Evolutionary conservation across 352 stramenopile genomes (phyloP), one percentile per base, ranked within the genome.

Genomic region (Pythium phragmiticola): DNA sequence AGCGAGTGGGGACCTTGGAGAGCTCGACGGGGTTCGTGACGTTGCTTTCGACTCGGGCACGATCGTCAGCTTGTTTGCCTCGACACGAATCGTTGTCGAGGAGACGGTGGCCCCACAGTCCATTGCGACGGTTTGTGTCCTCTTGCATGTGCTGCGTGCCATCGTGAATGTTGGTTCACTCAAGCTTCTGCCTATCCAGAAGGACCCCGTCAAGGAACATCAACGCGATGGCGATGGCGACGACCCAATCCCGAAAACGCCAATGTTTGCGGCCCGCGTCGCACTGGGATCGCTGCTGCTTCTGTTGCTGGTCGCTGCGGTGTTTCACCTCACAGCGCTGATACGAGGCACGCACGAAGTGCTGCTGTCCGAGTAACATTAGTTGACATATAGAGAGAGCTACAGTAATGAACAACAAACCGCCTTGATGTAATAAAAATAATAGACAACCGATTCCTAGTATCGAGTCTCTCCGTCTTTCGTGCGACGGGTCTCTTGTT

Each of bases 1-100:
- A 21, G 7, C 48, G 58, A 0, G 21, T 36, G 6, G 11, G 0
- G 7, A 58, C 26, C 14, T 58, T 52, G 13, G 16, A 23, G 26
- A 53, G 37, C 26, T 65, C 58, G 7, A 12, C n/a, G 1, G 36
- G 21, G 16, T 42, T 17, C 5, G 36, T 54, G 33, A 65, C 26
- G 7, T 36, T 48, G 26, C 49, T 34, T 63, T 63, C 34, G 57
- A 63, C 19, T 21, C 57, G 7, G 57, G 57, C 19, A 57, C 34
- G 5, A 57, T 63, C 36, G 34, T 47, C 12, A 46, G 57, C 5
- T 63, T 46, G 17, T 57, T 57, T 16, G 34, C 14, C 4, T 11
- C 57, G 16, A 50, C 39, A 36, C 12, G 8, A 14, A 11, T 63
- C 16, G 43, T 21, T 30, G 1, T 37, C 57, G 9, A 33, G 51